Evolutionary conservation across 2,329 filamentous ascomycete species (phyloP), one percentile per base, ranked within the genome.

Genomic region (Daldinia sp.): DNA sequence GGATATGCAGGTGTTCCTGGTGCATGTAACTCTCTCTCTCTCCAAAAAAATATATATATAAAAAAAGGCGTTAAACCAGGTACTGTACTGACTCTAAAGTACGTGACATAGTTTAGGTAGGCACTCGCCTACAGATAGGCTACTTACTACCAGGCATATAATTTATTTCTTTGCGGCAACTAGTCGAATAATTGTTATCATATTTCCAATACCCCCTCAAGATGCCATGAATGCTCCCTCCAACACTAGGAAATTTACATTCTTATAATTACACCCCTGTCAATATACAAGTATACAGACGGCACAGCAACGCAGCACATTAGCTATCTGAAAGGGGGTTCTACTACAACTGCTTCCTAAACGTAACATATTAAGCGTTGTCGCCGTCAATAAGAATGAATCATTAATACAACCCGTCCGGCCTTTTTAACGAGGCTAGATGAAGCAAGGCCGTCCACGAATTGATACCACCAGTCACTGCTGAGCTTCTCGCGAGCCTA

Each of bases 1-100:
- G 45, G 5, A 61, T 61, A 64, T 67, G 64, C 64, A 67, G 35
- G 58, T 41, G 35, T 32, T 19, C 15, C 49, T 48, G 37, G 30
- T 48, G 10, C 37, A 54, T 63, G 56, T 37, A 54, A 43, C 30
- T 27, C 32, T 51, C 17, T 41, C 13, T 19, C n/a, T n/a, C n/a
- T n/a, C n/a, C n/a, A n/a, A n/a, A n/a, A n/a, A n/a, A n/a, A n/a
- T n/a, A n/a, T n/a, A n/a, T n/a, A n/a, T n/a, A n/a, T n/a, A n/a
- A n/a, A n/a, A 9, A 35, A 23, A 50, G 34, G 30, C 15, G 17
- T 32, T 17, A 23, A 49, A 49, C 21, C 34, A 30, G n/a, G 23
- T 17, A 27, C 25, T 3, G 13, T 25, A 25, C 9, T 27, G 13
- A 8, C n/a, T 25, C 15, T 6, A 27, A 13, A n/a, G n/a, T n/a